A percentile compares a stretch with the other conserved stretches of the same genome.
These are phyloP conservation scores for Coemansia sp. DNA, from an alignment of 192 early-diverging fungal genomes.

Conservation along the genomic window DNA sequence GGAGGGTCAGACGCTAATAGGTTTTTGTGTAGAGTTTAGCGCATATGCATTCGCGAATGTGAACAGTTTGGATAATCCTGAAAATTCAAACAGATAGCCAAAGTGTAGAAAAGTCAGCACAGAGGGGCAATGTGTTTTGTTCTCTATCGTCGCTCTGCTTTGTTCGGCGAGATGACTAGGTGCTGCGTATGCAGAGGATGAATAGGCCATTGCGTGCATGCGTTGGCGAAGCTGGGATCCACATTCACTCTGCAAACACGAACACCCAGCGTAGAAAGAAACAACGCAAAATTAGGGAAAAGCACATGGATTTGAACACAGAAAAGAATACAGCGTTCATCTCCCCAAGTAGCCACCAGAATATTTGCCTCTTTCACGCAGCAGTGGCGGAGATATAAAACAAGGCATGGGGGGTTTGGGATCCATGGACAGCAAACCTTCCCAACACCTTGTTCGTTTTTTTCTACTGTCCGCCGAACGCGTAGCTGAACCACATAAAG, in stretches of 20 bases:
- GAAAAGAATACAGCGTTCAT: too few relatives aligned
- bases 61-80: not conserved
- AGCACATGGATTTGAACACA: not conserved
- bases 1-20: not conserved
- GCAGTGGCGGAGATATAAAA: constrained; percentile 1
- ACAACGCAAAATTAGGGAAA: not conserved
- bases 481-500: not conserved
- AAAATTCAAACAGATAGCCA: too few relatives aligned
- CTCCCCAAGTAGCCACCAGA: too few relatives aligned
- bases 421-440: not conserved
- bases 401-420: not conserved
- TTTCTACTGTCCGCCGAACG: constrained; percentile 1
- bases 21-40: not conserved
- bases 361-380: not conserved
- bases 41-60: not conserved
- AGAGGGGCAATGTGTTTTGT: not conserved
- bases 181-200: not conserved
- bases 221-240: not conserved
- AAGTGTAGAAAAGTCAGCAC: not conserved
- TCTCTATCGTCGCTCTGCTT: not conserved
- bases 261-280: not conserved
- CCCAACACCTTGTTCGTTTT: not conserved
- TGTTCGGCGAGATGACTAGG: not conserved
- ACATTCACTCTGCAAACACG: not conserved
- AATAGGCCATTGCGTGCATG: not conserved